Conservation (phyloP, 306 rosid species). For the Spatholobus suberectus region DNA sequence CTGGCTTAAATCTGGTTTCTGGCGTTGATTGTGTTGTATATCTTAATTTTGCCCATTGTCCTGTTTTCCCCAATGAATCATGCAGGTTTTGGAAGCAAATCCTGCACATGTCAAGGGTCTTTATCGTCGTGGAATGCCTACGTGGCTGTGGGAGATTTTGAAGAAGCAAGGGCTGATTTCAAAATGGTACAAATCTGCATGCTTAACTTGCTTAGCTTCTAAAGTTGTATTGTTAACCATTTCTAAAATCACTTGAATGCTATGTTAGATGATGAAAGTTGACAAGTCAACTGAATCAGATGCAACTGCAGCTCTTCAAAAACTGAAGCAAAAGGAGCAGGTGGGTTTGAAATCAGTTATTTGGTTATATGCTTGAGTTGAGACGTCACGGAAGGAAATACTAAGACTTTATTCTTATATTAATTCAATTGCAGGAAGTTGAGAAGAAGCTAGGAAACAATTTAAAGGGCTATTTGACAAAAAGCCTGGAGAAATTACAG, state of each 20-base stretch:
- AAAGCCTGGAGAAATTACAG: slow-evolving; percentile 91
- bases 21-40: not conserved
- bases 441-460: slow-evolving; percentile 82
- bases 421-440: slow-evolving; percentile 62
- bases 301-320: slow-evolving; percentile 84
- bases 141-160: slow-evolving; percentile 84
- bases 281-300: slow-evolving; percentile 85
- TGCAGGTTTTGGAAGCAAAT: slow-evolving; percentile 90
- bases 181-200: slow-evolving; percentile 59
- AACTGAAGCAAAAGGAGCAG: slow-evolving; percentile 84
- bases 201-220: not conserved
- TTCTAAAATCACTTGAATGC: slow-evolving; percentile 33
- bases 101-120: slow-evolving; percentile 91
- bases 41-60: slow-evolving; percentile 22
- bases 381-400: not conserved
- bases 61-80: slow-evolving; percentile 35
- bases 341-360: slow-evolving; percentile 46
- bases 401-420: not conserved
- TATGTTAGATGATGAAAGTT: slow-evolving; percentile 74
- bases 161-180: slow-evolving; percentile 88
- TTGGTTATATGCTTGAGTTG: not conserved
- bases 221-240: not conserved
- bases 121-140: slow-evolving; percentile 98
- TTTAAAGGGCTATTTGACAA: slow-evolving; percentile 93
- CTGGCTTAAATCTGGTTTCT: not conserved